phyloP scores from a whole-genome alignment of 148 eudicot genomes.

The Camellia sinensis region DNA sequence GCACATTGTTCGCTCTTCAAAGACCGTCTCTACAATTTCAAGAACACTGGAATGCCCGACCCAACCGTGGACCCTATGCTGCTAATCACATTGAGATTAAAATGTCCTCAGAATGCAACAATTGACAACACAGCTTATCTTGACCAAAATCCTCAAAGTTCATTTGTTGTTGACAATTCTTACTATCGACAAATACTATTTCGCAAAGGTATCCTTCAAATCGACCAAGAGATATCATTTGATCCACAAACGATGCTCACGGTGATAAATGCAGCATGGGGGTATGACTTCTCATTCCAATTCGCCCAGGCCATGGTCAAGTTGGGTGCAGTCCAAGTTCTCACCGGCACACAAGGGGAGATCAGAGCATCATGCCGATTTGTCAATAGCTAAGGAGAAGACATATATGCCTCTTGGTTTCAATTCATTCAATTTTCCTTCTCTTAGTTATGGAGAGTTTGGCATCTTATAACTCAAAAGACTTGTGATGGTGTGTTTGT shows the following conservation, averaged over 20 bases:
- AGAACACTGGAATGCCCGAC: conserved; percentile 31
- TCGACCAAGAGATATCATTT: conserved; percentile 50
- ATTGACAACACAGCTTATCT: conserved; percentile 29
- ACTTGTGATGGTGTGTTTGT: too few relatives aligned
- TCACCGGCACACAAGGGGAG: conserved; percentile 50
- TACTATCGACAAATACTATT: conserved; percentile 35
- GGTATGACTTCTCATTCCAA: conserved; percentile 31
- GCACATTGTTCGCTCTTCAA: conserved; percentile 41
- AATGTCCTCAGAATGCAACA: conserved; percentile 35
- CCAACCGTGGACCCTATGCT: conserved; percentile 31
- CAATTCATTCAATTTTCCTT: neutral
- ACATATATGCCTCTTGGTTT: too few relatives aligned
- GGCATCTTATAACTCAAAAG: too few relatives aligned
- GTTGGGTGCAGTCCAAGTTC: conserved; percentile 45
- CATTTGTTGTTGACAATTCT: conserved; percentile 38
- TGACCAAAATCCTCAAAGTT: conserved; percentile 41
- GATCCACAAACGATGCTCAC: conserved; percentile 31
- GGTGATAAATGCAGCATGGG: conserved; percentile 35
- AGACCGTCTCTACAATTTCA: conserved; percentile 53
- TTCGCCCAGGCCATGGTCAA: conserved; percentile 75
- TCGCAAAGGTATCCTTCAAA: conserved; percentile 39
- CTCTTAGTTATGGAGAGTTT: neutral
- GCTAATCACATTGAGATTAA: conserved; percentile 9
- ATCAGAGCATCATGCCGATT: conserved; percentile 47
- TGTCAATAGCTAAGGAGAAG: conserved; percentile 15